Evolutionary conservation across 1,284 basidiomycete species (phyloP).

Genomic region (Schizophyllum commune): DNA sequence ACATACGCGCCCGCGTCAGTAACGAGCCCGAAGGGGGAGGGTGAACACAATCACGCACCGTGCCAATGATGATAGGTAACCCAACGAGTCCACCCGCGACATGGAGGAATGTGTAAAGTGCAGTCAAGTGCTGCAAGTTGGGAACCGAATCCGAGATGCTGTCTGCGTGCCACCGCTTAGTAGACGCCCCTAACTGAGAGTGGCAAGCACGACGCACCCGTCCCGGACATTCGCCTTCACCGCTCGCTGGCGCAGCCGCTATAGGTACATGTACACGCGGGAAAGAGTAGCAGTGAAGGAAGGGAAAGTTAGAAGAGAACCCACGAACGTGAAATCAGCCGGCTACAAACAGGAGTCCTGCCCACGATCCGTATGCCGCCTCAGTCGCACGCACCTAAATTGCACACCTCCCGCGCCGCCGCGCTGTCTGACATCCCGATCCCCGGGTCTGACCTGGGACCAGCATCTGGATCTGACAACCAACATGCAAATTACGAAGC

Average conservation of each 20-base stretch:
- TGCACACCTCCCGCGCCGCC: not conserved
- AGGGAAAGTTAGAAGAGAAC: not conserved
- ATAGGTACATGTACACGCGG: not conserved
- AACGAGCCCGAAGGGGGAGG: not conserved
- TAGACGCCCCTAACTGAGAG: not conserved
- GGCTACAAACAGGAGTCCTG: no score
- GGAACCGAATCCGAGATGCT: conserved; percentile 1
- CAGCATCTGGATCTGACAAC: not conserved
- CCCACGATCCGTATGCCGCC: no score
- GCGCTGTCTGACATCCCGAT: not conserved
- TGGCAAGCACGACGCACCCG: not conserved
- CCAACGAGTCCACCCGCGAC: conserved; percentile 40
- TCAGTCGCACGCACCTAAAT: not conserved
- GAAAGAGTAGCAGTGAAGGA: not conserved
- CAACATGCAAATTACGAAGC: not conserved
- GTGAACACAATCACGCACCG: conserved; percentile 17
- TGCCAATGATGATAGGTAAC: conserved; percentile 40
- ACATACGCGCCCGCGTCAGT: not conserved
- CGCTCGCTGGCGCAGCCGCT: not conserved
- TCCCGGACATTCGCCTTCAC: not conserved
- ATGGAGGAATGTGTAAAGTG: conserved; percentile 36
- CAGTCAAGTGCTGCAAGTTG: conserved; percentile 16
- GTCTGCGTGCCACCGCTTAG: not conserved
- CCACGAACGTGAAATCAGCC: no score
- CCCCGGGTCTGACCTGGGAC: no score